These are phyloP conservation scores for Ceratobasidium sp. DNA, from an alignment of 1,284 basidiomycete genomes.

Conservation along the genomic window DNA sequence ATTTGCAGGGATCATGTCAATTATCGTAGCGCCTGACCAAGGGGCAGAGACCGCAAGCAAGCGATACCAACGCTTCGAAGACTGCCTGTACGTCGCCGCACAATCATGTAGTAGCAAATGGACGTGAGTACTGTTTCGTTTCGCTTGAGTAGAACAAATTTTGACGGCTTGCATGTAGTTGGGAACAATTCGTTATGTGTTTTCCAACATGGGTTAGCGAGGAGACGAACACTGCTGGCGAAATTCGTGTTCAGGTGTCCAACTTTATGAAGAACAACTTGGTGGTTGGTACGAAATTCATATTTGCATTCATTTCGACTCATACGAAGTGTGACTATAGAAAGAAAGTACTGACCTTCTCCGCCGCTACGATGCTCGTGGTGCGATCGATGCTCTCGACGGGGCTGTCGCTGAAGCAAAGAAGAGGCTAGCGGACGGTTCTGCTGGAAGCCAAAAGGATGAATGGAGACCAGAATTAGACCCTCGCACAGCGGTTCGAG, in stretches of 20 bases:
- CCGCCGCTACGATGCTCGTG: slow-evolving; percentile 41
- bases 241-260: slow-evolving; percentile 38
- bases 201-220: slow-evolving; percentile 41
- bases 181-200: slow-evolving; percentile 39
- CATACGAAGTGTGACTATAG: not conserved
- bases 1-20: slow-evolving; percentile 12
- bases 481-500: slow-evolving; percentile 43
- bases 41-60: slow-evolving; percentile 31
- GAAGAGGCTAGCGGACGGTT: slow-evolving; percentile 24
- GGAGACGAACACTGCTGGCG: slow-evolving; percentile 28
- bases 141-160: not conserved
- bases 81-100: slow-evolving; percentile 33
- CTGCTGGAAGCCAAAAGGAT: slow-evolving; percentile 33
- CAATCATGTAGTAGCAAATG: slow-evolving; percentile 39
- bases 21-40: slow-evolving; percentile 33
- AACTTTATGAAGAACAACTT: slow-evolving; percentile 39
- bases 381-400: slow-evolving; percentile 42
- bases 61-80: slow-evolving; percentile 37
- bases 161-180: not conserved
- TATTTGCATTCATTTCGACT: not conserved
- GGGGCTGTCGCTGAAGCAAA: slow-evolving; percentile 42
- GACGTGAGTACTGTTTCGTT: slow-evolving; percentile 30
- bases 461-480: slow-evolving; percentile 43
- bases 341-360: slow-evolving; percentile 41
- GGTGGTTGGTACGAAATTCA: slow-evolving; percentile 14